Conservation (phyloP, 2,329 filamentous ascomycete species). For the Chrysoporthe deuterocubensis region DNA sequence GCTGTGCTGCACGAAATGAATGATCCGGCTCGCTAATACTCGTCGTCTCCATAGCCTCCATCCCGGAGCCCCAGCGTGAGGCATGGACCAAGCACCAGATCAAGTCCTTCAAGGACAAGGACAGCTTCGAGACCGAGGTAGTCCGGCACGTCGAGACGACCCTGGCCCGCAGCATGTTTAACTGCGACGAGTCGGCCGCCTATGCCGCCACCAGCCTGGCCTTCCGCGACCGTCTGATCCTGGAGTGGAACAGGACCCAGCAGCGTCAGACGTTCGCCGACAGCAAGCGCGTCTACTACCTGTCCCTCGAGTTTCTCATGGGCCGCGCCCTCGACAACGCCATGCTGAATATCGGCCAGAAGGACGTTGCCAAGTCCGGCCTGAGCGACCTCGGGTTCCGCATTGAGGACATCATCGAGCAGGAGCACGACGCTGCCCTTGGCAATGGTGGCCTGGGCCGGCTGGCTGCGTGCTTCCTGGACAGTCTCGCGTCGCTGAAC, state of each 20-base stretch:
- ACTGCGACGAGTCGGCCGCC: conserved; percentile 93
- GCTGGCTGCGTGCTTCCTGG: conserved; percentile 94
- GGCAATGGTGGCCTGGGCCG: conserved; percentile 95
- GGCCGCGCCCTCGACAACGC: conserved; percentile 95
- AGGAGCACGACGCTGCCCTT: conserved; percentile 94
- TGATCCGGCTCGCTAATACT: neutral
- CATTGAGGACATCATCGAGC: conserved; percentile 91
- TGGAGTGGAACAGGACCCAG: conserved; percentile 98
- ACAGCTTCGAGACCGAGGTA: conserved; percentile 84
- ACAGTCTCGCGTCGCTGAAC: conserved; percentile 92
- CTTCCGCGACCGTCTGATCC: conserved; percentile 88
- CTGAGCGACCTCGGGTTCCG: conserved; percentile 90
- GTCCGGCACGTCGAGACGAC: conserved; percentile 97
- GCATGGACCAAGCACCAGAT: conserved; percentile 72
- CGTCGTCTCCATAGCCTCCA: conserved; percentile 57
- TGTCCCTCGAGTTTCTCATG: conserved; percentile 98
- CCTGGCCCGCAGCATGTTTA: conserved; percentile 93
- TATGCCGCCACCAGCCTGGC: conserved; percentile 91
- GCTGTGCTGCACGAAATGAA: too few relatives aligned
- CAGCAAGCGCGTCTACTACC: conserved; percentile 93
- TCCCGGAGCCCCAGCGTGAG: conserved; percentile 85
- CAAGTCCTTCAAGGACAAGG: conserved; percentile 73
- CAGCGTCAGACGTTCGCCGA: conserved; percentile 91
- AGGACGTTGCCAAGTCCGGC: conserved; percentile 82
- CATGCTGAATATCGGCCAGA: conserved; percentile 93